Base-by-base conservation (phyloP, 2,329 filamentous ascomycete genomes). In the Exophiala lecanii-corni region DNA sequence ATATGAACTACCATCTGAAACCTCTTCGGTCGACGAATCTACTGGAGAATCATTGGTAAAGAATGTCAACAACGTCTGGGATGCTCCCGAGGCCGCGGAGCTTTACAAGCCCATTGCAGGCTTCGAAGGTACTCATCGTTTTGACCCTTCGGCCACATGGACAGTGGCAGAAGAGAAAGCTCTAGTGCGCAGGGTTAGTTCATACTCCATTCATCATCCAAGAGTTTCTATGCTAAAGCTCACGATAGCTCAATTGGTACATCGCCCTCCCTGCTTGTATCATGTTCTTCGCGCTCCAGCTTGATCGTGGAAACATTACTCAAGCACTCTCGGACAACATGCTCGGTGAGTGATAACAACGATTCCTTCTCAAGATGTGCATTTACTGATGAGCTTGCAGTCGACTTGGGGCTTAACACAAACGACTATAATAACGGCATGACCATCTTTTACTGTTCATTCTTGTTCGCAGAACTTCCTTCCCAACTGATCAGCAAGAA, bases 221-320 rank as follows among this genome's bases (percentile, higher is more conserved):
- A 32, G 30, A 12, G 5, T 13, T 13, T 48, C 6, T 55, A 52
- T 1, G 10, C 41, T 50, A 23, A 45, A 21, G 17, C 23, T 18
- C n/a, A 17, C n/a, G 10, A 12, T 31, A 50, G 44, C 38, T 50
- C 21, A 50, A 56, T 40, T 44, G 63, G 64, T 48, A 49, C 39
- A 47, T 55, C 43, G 36, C 60, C 57, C 19, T 61, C 53, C 46
- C 50, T 31, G 48, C 51, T 13, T 75, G 72, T 46, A 56, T 75
- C 40, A 76, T 76, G 72, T 78, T 79, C 60, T 76, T 79, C 41
- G 73, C 71, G 0, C 61, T 79, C 3, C 73, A 78, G 55, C 59
- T 79, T 12, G 73, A 78, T 56, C 67, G 77, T 17, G 74, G 75
- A 42, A 81, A 80, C 39, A 42, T 55, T 25, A 47, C 45, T 25